Conservation (phyloP, 2,329 filamentous ascomycete genomes). For the Fusarium sp. region DNA sequence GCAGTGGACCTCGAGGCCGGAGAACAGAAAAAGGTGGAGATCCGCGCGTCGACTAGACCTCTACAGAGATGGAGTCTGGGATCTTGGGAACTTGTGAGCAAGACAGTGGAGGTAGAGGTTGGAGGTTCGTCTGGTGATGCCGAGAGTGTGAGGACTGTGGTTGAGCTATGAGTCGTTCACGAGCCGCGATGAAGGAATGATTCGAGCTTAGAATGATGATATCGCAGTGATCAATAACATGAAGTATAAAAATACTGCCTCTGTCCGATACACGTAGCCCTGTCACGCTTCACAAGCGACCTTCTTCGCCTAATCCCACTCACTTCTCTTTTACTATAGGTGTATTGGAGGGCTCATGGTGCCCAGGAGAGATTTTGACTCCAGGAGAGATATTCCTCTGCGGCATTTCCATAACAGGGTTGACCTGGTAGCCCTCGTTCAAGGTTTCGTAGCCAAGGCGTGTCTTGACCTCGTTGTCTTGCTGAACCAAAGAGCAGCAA, state of each 20-base stretch:
- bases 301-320: not conserved
- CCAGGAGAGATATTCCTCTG: not conserved
- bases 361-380: fast-evolving
- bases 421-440: not conserved
- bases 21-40: not conserved
- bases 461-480: not conserved
- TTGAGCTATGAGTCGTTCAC: not conserved
- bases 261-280: not conserved
- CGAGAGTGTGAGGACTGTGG: not conserved
- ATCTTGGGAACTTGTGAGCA: not conserved
- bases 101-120: not conserved
- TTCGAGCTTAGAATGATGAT: not conserved
- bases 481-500: not conserved
- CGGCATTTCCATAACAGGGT: not conserved
- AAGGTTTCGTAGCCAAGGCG: not conserved
- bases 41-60: constrained; percentile 5
- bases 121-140: not conserved
- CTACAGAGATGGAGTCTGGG: constrained; percentile 12
- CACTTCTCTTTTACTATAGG: not conserved
- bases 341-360: not conserved
- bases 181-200: not conserved
- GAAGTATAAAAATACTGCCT: not conserved
- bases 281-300: not conserved
- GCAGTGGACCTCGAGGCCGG: constrained; percentile 4
- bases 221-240: not conserved